Conservation (phyloP, 2,329 filamentous ascomycete species). For the Pezicula radicicola region DNA sequence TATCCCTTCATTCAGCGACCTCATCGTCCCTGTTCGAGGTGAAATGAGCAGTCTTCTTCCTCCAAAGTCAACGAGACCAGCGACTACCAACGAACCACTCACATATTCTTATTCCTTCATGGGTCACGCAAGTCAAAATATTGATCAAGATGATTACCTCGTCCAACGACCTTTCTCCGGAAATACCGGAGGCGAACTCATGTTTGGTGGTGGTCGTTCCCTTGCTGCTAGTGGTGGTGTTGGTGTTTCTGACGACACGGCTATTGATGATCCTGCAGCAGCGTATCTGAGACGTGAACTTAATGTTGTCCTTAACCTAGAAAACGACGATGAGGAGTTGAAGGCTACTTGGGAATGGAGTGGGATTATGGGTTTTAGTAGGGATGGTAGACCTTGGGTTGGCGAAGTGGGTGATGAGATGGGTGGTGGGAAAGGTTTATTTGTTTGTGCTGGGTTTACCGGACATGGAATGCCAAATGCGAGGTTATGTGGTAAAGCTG, state of each 20-base stretch:
- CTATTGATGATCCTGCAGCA: constrained; percentile 45
- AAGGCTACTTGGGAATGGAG: constrained; percentile 59
- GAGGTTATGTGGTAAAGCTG: constrained; percentile 61
- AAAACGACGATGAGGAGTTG: constrained; percentile 38
- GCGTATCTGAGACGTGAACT: constrained; percentile 25
- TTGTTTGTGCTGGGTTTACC: constrained; percentile 64
- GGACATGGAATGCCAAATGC: constrained; percentile 78
- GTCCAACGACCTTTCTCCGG: constrained; percentile 59
- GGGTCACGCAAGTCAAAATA: constrained; percentile 38
- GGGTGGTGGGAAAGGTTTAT: constrained; percentile 54
- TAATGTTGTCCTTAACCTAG: constrained; percentile 21
- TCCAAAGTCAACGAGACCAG: constrained; percentile 34
- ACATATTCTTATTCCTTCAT: constrained; percentile 54
- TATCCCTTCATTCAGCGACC: constrained; percentile 62
- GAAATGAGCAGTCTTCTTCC: constrained; percentile 67
- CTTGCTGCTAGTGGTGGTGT: constrained; percentile 50
- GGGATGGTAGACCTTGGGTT: constrained; percentile 69
- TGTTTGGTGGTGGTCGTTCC: constrained; percentile 68
- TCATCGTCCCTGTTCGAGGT: constrained; percentile 75
- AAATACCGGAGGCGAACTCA: constrained; percentile 48
- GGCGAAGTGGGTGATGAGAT: constrained; percentile 56
- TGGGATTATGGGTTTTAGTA: constrained; percentile 75
- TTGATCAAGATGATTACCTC: constrained; percentile 66
- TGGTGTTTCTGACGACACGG: constrained; percentile 57
- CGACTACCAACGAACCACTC: constrained; percentile 7